phyloP scores from a whole-genome alignment of 176 grass and related monocot genomes.

The maize (Zea mays) region Zm-B73-REFERENCE-NAM-5.0 NC_050103.1:102977501-102978000 shows the following conservation, averaged over 20 bases:
- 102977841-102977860: no score
- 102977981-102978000: no score
- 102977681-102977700: slow-evolving; percentile 71
- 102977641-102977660: slow-evolving; percentile 9
- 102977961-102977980: no score
- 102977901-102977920: no score
- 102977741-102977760: slow-evolving; percentile 69
- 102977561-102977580: not conserved
- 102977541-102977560: not conserved
- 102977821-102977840: no score
- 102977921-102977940: no score
- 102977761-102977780: slow-evolving; percentile 74
- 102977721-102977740: slow-evolving; percentile 86
- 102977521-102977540: not conserved
- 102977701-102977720: slow-evolving; percentile 69
- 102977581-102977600: not conserved
- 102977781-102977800: slow-evolving; percentile 78
- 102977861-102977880: no score
- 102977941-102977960: no score
- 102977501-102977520: slow-evolving; percentile 1
- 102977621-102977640: not conserved
- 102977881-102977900: no score
- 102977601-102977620: slow-evolving; percentile 26
- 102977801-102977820: slow-evolving; percentile 19
- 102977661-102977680: not conserved